Evolutionary conservation across 1,284 basidiomycete species (phyloP).

Genomic region (Rhodofomes roseus): DNA sequence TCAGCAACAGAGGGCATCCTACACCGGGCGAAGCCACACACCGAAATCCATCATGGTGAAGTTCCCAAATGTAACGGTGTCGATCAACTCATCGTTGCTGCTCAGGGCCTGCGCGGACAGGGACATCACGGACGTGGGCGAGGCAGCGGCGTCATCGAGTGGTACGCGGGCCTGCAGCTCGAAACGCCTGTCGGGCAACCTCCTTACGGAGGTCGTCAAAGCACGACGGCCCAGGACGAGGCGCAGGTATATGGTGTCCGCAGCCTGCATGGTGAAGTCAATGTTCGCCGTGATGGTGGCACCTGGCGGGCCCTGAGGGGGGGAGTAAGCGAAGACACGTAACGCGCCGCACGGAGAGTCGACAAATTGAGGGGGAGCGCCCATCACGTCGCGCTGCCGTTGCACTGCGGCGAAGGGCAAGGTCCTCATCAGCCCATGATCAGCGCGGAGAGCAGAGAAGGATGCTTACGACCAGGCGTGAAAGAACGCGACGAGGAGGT

Average conservation of each 20-base stretch:
- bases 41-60: slow-evolving; percentile 61
- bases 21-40: slow-evolving; percentile 28
- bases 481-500: neutral
- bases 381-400: neutral
- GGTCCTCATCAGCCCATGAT: neutral
- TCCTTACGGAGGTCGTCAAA: slow-evolving; percentile 52
- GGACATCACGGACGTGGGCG: slow-evolving; percentile 34
- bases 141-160: slow-evolving; percentile 29
- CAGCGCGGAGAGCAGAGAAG: neutral
- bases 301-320: slow-evolving; percentile 56
- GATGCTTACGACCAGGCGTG: neutral
- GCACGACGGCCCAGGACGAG: slow-evolving; percentile 63
- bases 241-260: slow-evolving; percentile 53
- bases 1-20: neutral
- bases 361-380: neutral
- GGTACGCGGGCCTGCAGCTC: slow-evolving; percentile 58
- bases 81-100: slow-evolving; percentile 45
- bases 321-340: slow-evolving; percentile 56
- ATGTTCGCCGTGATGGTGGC: slow-evolving; percentile 58
- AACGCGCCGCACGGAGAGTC: slow-evolving; percentile 48
- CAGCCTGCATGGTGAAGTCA: slow-evolving; percentile 47
- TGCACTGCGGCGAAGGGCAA: neutral
- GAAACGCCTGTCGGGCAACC: slow-evolving; percentile 41
- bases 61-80: slow-evolving; percentile 64
- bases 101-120: slow-evolving; percentile 64